Percentiles rank a stretch among this genome's conserved stretches.
phyloP scores from a whole-genome alignment of 768 basidiomycete genomes.

The Tricholoma bakamatsutake region DNA sequence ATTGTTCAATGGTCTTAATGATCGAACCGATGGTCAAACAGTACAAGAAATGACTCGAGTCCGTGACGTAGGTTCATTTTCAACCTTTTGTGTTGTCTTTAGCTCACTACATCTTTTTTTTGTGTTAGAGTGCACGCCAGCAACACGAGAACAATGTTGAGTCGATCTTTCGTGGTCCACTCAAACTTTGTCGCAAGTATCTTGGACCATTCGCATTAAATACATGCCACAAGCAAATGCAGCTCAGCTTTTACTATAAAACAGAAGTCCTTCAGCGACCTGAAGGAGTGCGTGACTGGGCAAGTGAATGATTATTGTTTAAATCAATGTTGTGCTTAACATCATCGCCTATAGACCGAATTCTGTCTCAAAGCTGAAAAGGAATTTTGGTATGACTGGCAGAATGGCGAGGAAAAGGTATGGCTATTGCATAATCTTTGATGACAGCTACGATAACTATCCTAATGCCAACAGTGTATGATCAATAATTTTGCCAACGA shows the following conservation, averaged over 20 bases:
- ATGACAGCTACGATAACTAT: background rate
- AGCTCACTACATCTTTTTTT: too few species aligned
- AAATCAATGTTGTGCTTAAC: too few species aligned
- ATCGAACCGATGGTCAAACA: conserved; percentile 15
- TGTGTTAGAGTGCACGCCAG: conserved; percentile 15
- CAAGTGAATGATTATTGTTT: too few species aligned
- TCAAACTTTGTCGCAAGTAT: conserved; percentile 17
- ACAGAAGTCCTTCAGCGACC: conserved; percentile 23
- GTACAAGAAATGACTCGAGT: too few species aligned
- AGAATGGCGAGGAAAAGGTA: conserved; percentile 13
- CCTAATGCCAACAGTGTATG: conserved; percentile 2
- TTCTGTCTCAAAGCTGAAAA: background rate
- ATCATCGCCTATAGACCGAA: background rate
- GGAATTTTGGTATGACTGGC: conserved; percentile 15
- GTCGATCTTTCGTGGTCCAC: conserved; percentile 16
- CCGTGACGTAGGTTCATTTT: too few species aligned
- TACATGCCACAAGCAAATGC: conserved; percentile 24
- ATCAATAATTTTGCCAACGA: conserved; percentile 21
- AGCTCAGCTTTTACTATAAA: too few species aligned
- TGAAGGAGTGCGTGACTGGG: conserved; percentile 18
- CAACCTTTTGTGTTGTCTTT: too few species aligned
- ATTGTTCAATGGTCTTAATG: conserved; percentile 17
- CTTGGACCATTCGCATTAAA: conserved; percentile 25
- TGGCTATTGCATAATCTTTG: background rate
- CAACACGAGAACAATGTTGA: conserved; percentile 21